These are phyloP conservation scores for Sporisorium scitamineum DNA, from an alignment of 1,284 basidiomycete genomes.

Conservation along the genomic window DNA sequence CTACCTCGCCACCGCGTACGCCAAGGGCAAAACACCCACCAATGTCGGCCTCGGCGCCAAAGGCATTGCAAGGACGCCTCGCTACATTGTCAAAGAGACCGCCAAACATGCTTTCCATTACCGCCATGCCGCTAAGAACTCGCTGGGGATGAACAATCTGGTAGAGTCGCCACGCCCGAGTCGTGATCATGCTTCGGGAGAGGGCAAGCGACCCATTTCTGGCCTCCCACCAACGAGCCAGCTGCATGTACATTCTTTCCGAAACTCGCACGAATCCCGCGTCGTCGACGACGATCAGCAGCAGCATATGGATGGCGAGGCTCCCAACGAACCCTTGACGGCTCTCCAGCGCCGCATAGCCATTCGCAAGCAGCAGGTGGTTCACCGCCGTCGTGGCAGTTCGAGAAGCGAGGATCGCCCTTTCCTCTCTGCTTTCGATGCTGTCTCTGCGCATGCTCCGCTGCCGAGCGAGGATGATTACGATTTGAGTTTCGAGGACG, in stretches of 20 bases:
- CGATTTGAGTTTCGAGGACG: slow-evolving; percentile 53
- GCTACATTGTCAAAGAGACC: slow-evolving; percentile 34
- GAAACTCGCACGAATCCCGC: slow-evolving; percentile 23
- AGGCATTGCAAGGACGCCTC: slow-evolving; percentile 51
- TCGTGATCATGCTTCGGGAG: slow-evolving; percentile 17
- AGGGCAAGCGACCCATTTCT: slow-evolving; percentile 19
- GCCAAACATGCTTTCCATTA: slow-evolving; percentile 52
- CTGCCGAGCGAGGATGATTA: slow-evolving; percentile 52
- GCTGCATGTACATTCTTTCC: slow-evolving; percentile 26
- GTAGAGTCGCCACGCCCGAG: slow-evolving; percentile 25
- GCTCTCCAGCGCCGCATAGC: slow-evolving; percentile 13
- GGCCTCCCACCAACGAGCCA: slow-evolving; percentile 42
- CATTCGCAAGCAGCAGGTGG: slow-evolving; percentile 20
- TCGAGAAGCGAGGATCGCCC: slow-evolving; percentile 52
- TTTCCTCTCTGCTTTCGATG: slow-evolving; percentile 62
- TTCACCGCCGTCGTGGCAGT: slow-evolving; percentile 36
- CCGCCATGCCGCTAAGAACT: slow-evolving; percentile 42
- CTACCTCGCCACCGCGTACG: slow-evolving; percentile 51
- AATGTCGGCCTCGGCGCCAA: slow-evolving; percentile 50
- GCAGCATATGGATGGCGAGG: slow-evolving; percentile 28
- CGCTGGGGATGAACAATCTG: slow-evolving; percentile 36
- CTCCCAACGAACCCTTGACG: slow-evolving; percentile 23
- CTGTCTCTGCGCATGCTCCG: slow-evolving; percentile 56
- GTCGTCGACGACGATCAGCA: slow-evolving; percentile 15
- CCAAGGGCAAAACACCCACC: slow-evolving; percentile 38